Evolutionary conservation across 352 stramenopile genomes (phyloP).

Genomic region (Phytophthora niederhauseri): DNA sequence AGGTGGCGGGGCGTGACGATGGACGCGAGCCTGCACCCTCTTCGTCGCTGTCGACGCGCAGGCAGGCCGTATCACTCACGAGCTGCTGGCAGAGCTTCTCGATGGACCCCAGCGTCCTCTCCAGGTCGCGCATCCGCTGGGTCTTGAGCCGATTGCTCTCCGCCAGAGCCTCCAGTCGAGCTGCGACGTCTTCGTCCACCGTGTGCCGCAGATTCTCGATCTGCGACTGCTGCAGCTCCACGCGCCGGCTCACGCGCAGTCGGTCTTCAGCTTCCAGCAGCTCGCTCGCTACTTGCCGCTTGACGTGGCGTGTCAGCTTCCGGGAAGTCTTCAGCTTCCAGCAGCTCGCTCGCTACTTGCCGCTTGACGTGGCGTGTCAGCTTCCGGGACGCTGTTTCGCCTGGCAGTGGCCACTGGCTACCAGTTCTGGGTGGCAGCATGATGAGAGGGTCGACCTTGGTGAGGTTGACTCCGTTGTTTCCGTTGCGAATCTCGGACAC

Average conservation of each 20-base stretch:
- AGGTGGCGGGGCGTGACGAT: conserved; percentile 13
- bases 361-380: conserved; percentile 52
- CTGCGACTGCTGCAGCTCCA: conserved; percentile 57
- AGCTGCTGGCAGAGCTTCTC: conserved; percentile 73
- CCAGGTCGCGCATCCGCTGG: conserved; percentile 61
- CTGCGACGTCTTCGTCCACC: conserved; percentile 52
- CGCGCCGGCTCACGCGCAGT: conserved; percentile 32
- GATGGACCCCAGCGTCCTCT: conserved; percentile 61
- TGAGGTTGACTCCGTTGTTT: conserved; percentile 38
- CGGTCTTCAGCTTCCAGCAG: conserved; percentile 31
- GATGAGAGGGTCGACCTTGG: conserved; percentile 63
- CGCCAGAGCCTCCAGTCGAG: conserved; percentile 49
- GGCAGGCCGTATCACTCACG: conserved; percentile 52
- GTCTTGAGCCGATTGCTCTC: conserved; percentile 67
- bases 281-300: conserved; percentile 43
- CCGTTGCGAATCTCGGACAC: conserved; percentile 54
- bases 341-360: conserved; percentile 39
- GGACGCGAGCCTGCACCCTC: conserved; percentile 17
- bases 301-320: conserved; percentile 57
- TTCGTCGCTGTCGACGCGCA: conserved; percentile 39
- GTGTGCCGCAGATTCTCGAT: conserved; percentile 44
- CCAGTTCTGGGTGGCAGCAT: conserved; percentile 13
- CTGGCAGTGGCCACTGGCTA: conserved; percentile 8
- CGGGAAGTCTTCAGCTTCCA: conserved; percentile 42
- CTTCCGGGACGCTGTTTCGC: conserved; percentile 46